A percentile compares a stretch with the other conserved stretches of the same genome.
Evolutionary conservation across 495 filamentous ascomycete species (phyloP).

Genomic region (Penicillium riverlandense): DNA sequence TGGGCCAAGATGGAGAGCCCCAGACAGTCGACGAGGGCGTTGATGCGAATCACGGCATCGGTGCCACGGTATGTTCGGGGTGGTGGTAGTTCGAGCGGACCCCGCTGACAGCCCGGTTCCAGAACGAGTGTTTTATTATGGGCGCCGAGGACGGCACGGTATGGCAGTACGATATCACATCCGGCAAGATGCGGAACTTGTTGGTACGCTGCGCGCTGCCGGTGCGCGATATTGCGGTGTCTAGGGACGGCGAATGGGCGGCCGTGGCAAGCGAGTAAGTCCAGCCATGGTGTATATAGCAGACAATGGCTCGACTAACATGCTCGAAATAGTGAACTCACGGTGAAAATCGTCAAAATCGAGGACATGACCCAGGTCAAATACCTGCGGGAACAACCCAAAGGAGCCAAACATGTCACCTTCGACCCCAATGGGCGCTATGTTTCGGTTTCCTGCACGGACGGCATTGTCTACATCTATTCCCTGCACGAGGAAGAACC

Average conservation of each 20-base stretch:
- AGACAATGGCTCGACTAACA: conserved; percentile 5
- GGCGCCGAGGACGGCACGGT: conserved; percentile 93
- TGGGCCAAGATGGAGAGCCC: conserved; percentile 85
- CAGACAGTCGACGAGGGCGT: conserved; percentile 80
- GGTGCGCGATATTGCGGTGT: conserved; percentile 77
- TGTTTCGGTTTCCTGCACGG: conserved; percentile 75
- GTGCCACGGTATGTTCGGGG: conserved; percentile 47
- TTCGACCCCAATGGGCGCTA: conserved; percentile 78
- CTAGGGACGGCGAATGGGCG: conserved; percentile 76
- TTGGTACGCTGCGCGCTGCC: conserved; percentile 77
- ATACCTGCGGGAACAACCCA: conserved; percentile 71
- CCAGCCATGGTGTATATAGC: neutral
- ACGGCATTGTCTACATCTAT: conserved; percentile 85
- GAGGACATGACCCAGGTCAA: conserved; percentile 67
- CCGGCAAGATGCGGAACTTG: conserved; percentile 70
- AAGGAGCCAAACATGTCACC: conserved; percentile 80
- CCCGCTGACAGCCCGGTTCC: neutral
- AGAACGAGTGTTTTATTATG: conserved; percentile 78
- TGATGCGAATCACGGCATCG: conserved; percentile 71
- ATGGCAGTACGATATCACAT: conserved; percentile 70
- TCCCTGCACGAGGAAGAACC: conserved; percentile 75
- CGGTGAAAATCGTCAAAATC: conserved; percentile 78
- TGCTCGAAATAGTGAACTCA: conserved; percentile 54
- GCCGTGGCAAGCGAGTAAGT: conserved; percentile 90
- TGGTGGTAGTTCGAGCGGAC: conserved; percentile 9